Evolutionary conservation across 1,284 basidiomycete genomes (phyloP).

Genomic region (Lignosus rhinocerotis): DNA sequence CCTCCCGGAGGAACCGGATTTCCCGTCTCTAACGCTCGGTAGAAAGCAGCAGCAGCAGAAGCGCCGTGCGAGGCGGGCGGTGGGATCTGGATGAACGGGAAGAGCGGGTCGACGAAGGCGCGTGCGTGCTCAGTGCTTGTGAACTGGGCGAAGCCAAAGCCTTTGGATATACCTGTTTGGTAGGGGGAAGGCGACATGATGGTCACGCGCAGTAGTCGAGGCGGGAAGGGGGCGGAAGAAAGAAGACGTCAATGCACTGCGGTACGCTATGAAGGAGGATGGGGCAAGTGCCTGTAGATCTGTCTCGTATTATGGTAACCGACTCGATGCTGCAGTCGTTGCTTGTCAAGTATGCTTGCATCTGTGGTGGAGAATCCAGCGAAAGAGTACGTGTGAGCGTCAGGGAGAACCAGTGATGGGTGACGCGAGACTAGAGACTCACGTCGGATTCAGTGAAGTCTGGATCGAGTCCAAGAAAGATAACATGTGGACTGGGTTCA

Average conservation of each 20-base stretch:
- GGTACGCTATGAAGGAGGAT: constrained; percentile 65
- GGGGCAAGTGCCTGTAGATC: constrained; percentile 88
- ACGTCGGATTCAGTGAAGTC: constrained; percentile 91
- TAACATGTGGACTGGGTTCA: constrained; percentile 85
- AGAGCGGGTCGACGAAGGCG: constrained; percentile 84
- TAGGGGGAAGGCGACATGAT: constrained; percentile 21
- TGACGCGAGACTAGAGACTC: constrained; percentile 38
- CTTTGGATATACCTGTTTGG: constrained; percentile 79
- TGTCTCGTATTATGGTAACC: constrained; percentile 92
- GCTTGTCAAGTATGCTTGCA: constrained; percentile 75
- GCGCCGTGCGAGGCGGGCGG: constrained; percentile 81
- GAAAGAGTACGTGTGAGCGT: not conserved
- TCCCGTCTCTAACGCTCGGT: constrained; percentile 68
- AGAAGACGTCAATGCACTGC: constrained; percentile 67
- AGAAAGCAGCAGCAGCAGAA: constrained; percentile 65
- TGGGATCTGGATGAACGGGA: constrained; percentile 82
- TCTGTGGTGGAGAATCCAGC: constrained; percentile 41
- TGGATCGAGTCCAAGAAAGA: constrained; percentile 87
- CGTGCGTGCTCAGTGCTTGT: constrained; percentile 78
- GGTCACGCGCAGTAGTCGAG: constrained; percentile 6
- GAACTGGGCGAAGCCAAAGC: constrained; percentile 94
- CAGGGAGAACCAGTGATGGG: no score
- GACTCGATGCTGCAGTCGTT: constrained; percentile 77
- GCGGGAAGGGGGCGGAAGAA: constrained; percentile 37
- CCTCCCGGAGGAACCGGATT: constrained; percentile 56